Base-by-base conservation (phyloP, 2,329 filamentous ascomycete species). In the Lachnellula subtilissima region DNA sequence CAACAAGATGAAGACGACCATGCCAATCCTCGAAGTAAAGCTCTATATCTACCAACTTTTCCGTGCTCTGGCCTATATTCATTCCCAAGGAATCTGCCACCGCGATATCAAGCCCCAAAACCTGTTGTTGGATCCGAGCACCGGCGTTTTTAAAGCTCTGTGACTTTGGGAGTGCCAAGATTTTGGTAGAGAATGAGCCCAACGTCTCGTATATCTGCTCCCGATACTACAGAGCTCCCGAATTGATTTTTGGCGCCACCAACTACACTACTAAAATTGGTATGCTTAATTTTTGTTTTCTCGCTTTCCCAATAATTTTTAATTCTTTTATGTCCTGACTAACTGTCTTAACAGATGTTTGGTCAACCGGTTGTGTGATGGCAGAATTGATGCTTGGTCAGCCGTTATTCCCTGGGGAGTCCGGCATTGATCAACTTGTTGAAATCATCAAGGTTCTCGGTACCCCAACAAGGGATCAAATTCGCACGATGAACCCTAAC, bases 241-340 rank as follows among this genome's bases (percentile, higher is more conserved):
- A 99, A 75, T 81, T 99, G 72, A 99, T 99, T 70, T 99, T 99
- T 70, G 94, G 94, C 65, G 94, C 94, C 40, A 99, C 94, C 52
- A 99, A 99, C 78, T 99, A 99, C 78, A 97, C 94, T 56, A 97
- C 94, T 66, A 99, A 99, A 80, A 99, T 99, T 74, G 94, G 94
- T 99, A 84, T 75, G 87, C 57, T 55, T 55, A 45, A 43, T 53
- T 50, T 43, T 14, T n/a, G n/a, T 50, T 22, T 5, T n/a, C 9
- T 15, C 25, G 2, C 39, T 17, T 46, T 25, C 19, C 11, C 17
- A 14, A 47, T 47, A n/a, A 47, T 11, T 32, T 11, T 32, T 32
- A 32, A 9, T 32, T 4, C 22, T 61, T 55, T 63, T 54, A 51
- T 47, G 55, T 48, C 49, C 56, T 64, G 57, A 65, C 53, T 23